Conservation (phyloP, 192 early-diverging fungal genomes). For the Backusella circina region DNA sequence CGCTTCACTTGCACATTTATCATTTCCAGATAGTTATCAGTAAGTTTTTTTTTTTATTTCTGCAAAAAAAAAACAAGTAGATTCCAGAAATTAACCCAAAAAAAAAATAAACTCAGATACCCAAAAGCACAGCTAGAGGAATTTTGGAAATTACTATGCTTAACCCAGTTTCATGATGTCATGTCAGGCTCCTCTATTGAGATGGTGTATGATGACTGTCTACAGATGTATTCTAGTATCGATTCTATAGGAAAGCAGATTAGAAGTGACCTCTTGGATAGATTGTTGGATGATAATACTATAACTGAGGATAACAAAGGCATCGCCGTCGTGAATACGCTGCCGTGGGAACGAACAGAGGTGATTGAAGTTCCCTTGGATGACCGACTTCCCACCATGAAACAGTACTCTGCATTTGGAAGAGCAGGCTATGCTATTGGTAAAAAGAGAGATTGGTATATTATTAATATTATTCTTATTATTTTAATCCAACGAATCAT, state of each 20-base stretch:
- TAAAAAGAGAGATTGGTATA: neutral
- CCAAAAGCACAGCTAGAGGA: constrained; percentile 73
- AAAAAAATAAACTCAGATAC: constrained; percentile 40
- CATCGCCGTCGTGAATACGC: constrained; percentile 60
- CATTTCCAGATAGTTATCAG: neutral
- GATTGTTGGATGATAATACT: constrained; percentile 32
- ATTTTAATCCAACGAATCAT: neutral
- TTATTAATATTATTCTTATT: neutral
- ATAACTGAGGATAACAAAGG: constrained; percentile 4
- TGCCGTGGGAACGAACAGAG: constrained; percentile 67
- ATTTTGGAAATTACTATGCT: constrained; percentile 85
- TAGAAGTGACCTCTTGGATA: constrained; percentile 41
- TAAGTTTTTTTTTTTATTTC: constrained; percentile 6
- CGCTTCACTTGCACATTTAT: constrained; percentile 45
- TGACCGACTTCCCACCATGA: constrained; percentile 32
- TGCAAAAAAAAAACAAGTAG: too few relatives aligned
- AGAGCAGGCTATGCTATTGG: constrained; percentile 41
- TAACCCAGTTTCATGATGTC: constrained; percentile 99
- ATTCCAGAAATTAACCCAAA: neutral
- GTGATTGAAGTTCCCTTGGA: constrained; percentile 58
- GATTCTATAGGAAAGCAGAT: constrained; percentile 27
- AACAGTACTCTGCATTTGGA: constrained; percentile 43
- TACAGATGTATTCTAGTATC: constrained; percentile 41
- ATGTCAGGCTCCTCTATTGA: constrained; percentile 91
- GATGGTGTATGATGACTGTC: constrained; percentile 83